Base-by-base conservation (phyloP, 495 filamentous ascomycete species). In the Niebla homalea region DNA sequence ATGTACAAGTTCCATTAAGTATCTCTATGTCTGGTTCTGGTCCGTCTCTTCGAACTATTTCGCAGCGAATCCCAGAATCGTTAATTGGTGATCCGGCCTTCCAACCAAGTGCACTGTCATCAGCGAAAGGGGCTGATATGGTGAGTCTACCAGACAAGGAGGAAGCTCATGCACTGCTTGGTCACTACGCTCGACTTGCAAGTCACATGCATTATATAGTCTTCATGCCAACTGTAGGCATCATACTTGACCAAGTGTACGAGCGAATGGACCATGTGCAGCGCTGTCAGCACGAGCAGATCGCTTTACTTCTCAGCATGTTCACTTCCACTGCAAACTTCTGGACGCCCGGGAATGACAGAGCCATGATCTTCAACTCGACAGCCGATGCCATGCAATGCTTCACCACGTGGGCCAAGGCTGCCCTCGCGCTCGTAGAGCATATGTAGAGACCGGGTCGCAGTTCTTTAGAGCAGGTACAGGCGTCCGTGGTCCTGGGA, bases 231-330 rank as follows among this genome's bases (percentile, higher is more conserved):
- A 32, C 0, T 32, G 7, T 32, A 2, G 8, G 29, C 4, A 32
- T 11, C 29, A 42, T 42, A 15, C 5, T 42, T 2, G 56, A 67
- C 36, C 59, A 67, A 2, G 49, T 70, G 0, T 71, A 72, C 46
- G n/a, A 50, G n/a, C 36, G 51, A 16, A 45, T 69, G 8, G 46
- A 46, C 6, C 29, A 63, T 15, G 55, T 58, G 6, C 29, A 51
- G 1, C 52, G 48, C 1, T 42, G 70, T 12, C 55, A 63, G 15
- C 37, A 60, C 7, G 66, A 65, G 3, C 46, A 61, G n/a, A 60
- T 66, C 0, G 61, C 67, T 3, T 53, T 76, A 15, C 64, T 73
- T n/a, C 52, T 75, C 6, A 61, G 64, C 16, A 72, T 75, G 5
- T 59, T 69, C 16, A 64, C 70, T 15, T 68, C 64, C 36, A 60